phyloP scores from a whole-genome alignment of 2,329 filamentous ascomycete genomes.

The Ophiostoma triangulosporum region DNA sequence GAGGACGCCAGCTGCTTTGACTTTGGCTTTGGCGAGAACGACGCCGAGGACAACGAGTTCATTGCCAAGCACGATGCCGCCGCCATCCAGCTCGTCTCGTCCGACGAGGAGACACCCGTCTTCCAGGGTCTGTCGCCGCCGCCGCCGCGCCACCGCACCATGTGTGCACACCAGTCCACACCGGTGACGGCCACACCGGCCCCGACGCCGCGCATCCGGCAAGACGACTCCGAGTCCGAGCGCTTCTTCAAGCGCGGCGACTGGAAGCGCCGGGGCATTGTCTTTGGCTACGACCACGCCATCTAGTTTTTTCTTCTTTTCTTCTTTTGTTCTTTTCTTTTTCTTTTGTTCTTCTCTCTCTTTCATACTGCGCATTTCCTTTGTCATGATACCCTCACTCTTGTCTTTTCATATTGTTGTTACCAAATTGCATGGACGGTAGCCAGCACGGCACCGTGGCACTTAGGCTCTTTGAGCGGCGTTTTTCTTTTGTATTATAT shows the following conservation, averaged over 20 bases:
- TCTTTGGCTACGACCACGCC: constrained; percentile 17
- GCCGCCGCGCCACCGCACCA: constrained; percentile 9
- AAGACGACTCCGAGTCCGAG: constrained; percentile 14
- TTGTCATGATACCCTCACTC: constrained; percentile 12
- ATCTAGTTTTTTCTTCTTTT: not conserved
- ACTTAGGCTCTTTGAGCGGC: not conserved
- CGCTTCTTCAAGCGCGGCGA: constrained; percentile 21
- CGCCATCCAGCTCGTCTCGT: constrained; percentile 10
- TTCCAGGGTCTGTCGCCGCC: constrained; percentile 11
- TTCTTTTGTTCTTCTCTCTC: not conserved
- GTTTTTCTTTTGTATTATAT: not conserved
- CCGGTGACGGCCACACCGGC: not conserved
- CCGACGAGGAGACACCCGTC: constrained; percentile 5
- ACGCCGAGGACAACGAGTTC: not conserved
- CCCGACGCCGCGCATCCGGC: constrained; percentile 4
- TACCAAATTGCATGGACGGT: not conserved
- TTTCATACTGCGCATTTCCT: constrained; percentile 2
- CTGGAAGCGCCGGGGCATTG: constrained; percentile 25
- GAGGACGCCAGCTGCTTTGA: constrained; percentile 20
- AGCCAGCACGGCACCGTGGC: not conserved
- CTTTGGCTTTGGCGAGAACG: constrained; percentile 19
- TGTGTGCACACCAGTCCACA: constrained; percentile 8
- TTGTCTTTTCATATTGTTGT: not conserved
- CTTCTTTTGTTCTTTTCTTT: not conserved
- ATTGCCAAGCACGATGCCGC: constrained; percentile 2